phyloP scores from a whole-genome alignment of 176 grass and related monocot genomes.

The Poa pratensis region DNA sequence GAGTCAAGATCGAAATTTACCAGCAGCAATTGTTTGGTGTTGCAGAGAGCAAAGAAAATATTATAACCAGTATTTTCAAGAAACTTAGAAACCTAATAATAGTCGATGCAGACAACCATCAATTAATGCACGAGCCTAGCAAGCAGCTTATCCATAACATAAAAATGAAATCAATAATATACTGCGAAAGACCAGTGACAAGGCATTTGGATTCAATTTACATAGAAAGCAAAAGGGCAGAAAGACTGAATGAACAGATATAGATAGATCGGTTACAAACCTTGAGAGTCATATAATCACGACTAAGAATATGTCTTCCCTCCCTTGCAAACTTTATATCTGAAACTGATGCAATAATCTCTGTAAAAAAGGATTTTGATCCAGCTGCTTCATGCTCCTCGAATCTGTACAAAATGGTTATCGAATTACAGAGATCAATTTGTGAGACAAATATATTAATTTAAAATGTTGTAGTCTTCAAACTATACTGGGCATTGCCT shows the following conservation, averaged over 20 bases:
- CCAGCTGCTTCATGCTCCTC: conserved; percentile 81
- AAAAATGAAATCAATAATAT: conserved; percentile 20
- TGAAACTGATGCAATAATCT: conserved; percentile 92
- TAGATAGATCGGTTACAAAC: conserved; percentile 24
- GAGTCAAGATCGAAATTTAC: background rate
- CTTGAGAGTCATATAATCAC: conserved; percentile 99
- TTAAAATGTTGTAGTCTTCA: conserved; percentile 13
- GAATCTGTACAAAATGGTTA: conserved; percentile 53
- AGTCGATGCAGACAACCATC: background rate
- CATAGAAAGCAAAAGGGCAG: background rate
- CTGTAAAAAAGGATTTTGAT: conserved; percentile 86
- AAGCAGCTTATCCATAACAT: conserved; percentile 33
- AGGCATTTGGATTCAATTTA: conserved; percentile 13
- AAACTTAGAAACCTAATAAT: background rate
- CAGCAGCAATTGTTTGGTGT: conserved; percentile 26
- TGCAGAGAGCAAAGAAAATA: conserved; percentile 21
- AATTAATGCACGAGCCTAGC: background rate
- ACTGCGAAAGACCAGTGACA: conserved; percentile 6
- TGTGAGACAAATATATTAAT: conserved; percentile 10
- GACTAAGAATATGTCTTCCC: conserved; percentile 86
- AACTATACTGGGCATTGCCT: conserved; percentile 18
- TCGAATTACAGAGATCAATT: conserved; percentile 27
- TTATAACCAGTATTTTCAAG: conserved; percentile 7
- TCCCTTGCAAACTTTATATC: conserved; percentile 87
- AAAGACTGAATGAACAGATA: background rate